Base-by-base conservation (phyloP, 768 basidiomycete species). In the Mycena metata region DNA sequence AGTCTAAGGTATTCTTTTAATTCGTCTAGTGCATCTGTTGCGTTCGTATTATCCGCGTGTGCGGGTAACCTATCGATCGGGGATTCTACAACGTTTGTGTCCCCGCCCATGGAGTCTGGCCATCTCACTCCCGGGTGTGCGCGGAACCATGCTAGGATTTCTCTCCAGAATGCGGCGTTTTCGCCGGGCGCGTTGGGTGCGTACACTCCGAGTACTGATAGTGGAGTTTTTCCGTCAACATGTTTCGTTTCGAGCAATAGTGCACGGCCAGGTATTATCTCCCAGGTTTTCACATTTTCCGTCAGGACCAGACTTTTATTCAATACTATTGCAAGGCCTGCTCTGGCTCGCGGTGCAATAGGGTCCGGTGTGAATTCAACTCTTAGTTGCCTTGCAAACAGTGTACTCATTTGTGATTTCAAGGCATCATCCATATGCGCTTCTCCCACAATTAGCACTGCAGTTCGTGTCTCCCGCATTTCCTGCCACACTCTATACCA, bases 151-250 rank as follows among this genome's bases (percentile, higher is more conserved):
- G 30, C 30, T 30, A 30, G 1, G 16, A 13, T n/a, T 11, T 5
- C n/a, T 17, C 19, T 33, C 79, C 78, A 83, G 73, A 83, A 82
- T 0, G 51, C 17, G 2, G 51, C 60, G 30, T 83, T 80, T 26
- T 76, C 70, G 0, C n/a, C 17, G 3, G 55, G 47, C 33, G 59
- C 52, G 60, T 81, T 82, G 0, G 81, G 83, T 3, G 81, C 77
- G 41, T 84, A 84, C 0, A 83, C 59, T 7, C 73, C 79, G 0
- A 83, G 69, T 0, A 83, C 23, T 4, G 60, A 51, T 5, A 62
- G 41, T 5, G 49, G 36, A 30, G 30, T 30, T 26, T 19, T 15
- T 5, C 50, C 60, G 17, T 52, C 49, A 1, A 51, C 36, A 39
- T 51, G 39, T 42, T 61, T 42, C 36, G 39, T 60, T 42, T 56